Evolutionary conservation across 164 flowering plant species (phyloP), one percentile per base, ranked within the genome.

Genomic region (Cinnamomum micranthum): DNA sequence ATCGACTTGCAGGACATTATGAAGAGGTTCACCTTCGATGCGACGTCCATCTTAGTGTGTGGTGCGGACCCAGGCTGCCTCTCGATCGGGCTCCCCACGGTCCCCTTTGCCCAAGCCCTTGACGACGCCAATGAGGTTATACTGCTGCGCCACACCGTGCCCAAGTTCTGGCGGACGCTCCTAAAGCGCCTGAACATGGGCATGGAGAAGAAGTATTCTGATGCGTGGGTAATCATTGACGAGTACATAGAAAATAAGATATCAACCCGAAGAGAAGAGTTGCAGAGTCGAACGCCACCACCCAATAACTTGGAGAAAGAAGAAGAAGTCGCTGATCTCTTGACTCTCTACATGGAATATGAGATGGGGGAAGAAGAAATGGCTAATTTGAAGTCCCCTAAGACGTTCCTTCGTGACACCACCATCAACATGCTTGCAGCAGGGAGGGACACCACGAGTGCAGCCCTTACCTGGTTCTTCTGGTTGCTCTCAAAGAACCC

Each of bases 1-100:
- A 63, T 86, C 28, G 88, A 86, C 59, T 65, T 86, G 72, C 85
- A 84, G 51, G 86, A 86, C 35, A 35, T 82, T 69, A 60, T 84
- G 23, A 79, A 73, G 4, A 80, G 88, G 55, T 76, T 81, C 69
- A 76, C 82, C 0, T 81, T 86, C 60, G 88, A 86, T 22, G 51
- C 70, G 9, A 72, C 80, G 19, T 84, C 86, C 60, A 71, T 10
- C 2, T 15, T 82, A 51, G 68, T 81, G 0, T 75, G 68, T 0
- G 88, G 83, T 1, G 65, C 67, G 9, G 84, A 78, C 24, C 76
- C 83, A 1, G 73, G 70, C 2, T 78, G 80, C 65, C 74, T 85
- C 14, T 76, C 81, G 2, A 4, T 60, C 3, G 81, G 73, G 1
- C 33, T 82, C 23, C 82, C 82, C 1, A 55, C 73, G 14, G 76